Base-by-base conservation (phyloP, 2,329 filamentous ascomycete species). In the Massarina eburnea region DNA sequence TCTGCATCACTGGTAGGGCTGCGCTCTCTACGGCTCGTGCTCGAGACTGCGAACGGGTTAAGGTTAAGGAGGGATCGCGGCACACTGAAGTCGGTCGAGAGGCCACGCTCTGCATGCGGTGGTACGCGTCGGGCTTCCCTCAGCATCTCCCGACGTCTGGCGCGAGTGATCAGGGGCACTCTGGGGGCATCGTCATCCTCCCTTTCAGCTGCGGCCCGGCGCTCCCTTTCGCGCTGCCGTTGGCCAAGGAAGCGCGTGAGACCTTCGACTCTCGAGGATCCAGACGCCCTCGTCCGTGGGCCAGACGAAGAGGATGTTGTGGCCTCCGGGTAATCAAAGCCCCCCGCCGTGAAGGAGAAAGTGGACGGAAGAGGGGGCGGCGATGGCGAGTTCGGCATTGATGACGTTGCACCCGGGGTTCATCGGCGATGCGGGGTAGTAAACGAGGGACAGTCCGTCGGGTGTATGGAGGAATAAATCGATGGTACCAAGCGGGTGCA, bases 271-370 rank as follows among this genome's bases (percentile, higher is more conserved):
- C 33, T 17, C 5, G 40, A 4, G 17, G 45, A 24, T 27, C 30
- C 35, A 3, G 46, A 30, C 14, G 20, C 33, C 8, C 39, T 35
- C 15, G 51, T 38, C 30, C 49, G 48, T 18, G 48, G 21, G n/a
- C 48, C 19, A 10, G 40, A 42, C 8, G 45, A 56, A 37, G 57
- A 49, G 5, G 66, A 63, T 6, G 60, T 47, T n/a, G 63, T 67
- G 33, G 74, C 73, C 35, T 73, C 71, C 18, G 75, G 74, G 42
- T 70, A 70, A 59, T 77, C 75, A 59, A 75, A 75, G 55, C 62
- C 65, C 49, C 70, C 72, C 27, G 64, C 64, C 27, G 65, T 65
- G 55, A 64, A 68, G 43, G 64, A 48, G 42, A 63, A 64, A 39
- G 46, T 47, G n/a, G 58, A 41, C 22, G 61, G 54, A 19, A 59